Conservation (phyloP, 441 rosid genomes). For the Mallotus japonicus region DNA sequence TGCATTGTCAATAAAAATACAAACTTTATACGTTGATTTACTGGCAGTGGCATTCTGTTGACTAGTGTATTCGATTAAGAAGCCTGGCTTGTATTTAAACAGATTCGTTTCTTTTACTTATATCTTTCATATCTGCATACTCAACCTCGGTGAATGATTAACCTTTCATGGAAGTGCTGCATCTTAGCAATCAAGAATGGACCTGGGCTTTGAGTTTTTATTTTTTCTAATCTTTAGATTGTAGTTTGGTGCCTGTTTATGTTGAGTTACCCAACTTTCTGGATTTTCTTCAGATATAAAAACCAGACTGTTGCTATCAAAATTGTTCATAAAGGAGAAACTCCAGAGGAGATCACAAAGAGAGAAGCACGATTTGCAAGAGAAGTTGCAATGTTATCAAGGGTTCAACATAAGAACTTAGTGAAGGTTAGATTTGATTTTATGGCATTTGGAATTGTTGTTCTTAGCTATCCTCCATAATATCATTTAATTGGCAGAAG, state of each 20-base stretch:
- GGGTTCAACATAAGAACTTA: conserved; percentile 87
- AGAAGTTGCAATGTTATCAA: conserved; percentile 89
- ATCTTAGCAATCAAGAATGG: not conserved
- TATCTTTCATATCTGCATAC: not conserved
- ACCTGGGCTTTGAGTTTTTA: not conserved
- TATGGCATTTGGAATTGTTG: not conserved
- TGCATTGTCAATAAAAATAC: not conserved
- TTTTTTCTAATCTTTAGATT: not conserved
- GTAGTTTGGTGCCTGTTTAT: not conserved
- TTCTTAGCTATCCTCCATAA: not conserved
- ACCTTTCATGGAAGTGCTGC: not conserved
- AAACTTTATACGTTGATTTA: conserved; percentile 8
- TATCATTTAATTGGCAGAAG: not conserved
- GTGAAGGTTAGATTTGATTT: conserved; percentile 61
- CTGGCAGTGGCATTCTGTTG: not conserved
- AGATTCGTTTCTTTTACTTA: not conserved
- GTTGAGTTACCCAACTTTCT: conserved; percentile 13
- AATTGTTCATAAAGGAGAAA: conserved; percentile 70
- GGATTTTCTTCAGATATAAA: conserved; percentile 52
- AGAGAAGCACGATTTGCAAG: conserved; percentile 74
- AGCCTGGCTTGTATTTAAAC: not conserved
- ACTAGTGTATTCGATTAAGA: not conserved
- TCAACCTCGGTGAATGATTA: not conserved
- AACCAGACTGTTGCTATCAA: conserved; percentile 87
- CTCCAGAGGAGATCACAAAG: conserved; percentile 81